phyloP scores from a whole-genome alignment of 2,329 filamentous ascomycete genomes.

The Fusarium sp. region DNA sequence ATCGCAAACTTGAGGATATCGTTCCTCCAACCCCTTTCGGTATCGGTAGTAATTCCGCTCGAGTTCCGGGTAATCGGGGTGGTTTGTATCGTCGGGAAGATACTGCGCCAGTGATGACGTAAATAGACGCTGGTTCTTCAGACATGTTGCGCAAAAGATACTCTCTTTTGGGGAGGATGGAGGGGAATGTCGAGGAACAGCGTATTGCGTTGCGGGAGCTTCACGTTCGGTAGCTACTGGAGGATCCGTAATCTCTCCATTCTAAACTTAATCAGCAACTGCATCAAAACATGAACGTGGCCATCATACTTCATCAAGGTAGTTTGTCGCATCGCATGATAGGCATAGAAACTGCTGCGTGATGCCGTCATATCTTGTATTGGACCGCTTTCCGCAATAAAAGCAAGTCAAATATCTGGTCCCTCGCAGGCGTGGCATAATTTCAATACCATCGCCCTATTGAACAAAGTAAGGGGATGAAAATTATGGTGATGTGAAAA shows the following conservation, averaged over 20 bases:
- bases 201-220: constrained; percentile 60
- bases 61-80: constrained; percentile 76
- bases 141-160: constrained; percentile 79
- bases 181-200: constrained; percentile 54
- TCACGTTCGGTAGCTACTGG: constrained; percentile 68
- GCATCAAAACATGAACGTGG: rapidly evolving
- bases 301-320: constrained; percentile 79
- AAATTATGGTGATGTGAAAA: not conserved
- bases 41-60: constrained; percentile 78
- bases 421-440: constrained; percentile 59
- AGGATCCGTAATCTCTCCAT: constrained; percentile 90
- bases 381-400: constrained; percentile 81
- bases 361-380: constrained; percentile 66
- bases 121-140: constrained; percentile 89
- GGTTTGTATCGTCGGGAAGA: constrained; percentile 71
- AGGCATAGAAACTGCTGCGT: constrained; percentile 78
- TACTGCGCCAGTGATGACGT: constrained; percentile 83
- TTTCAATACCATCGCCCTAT: constrained; percentile 31
- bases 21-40: constrained; percentile 77
- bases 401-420: constrained; percentile 74
- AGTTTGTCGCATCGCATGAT: constrained; percentile 87
- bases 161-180: constrained; percentile 41
- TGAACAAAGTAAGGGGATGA: not conserved
- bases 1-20: constrained; percentile 90
- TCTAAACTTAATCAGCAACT: constrained; percentile 58